Evolutionary conservation across 805 yeast species (phyloP).

Genomic region (Saccharomyces cerevisiae): DNA sequence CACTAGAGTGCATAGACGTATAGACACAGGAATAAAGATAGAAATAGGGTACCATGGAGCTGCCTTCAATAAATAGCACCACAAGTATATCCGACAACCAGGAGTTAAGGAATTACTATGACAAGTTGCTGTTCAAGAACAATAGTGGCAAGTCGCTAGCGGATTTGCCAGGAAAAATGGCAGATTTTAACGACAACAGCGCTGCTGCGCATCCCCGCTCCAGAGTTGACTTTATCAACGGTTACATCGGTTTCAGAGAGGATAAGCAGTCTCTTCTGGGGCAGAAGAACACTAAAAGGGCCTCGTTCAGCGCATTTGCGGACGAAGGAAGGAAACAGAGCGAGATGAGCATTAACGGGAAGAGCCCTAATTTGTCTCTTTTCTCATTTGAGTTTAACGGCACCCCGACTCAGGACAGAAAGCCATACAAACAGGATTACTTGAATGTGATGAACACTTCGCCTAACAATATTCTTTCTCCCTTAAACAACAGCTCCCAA

Average conservation of each 20-base stretch:
- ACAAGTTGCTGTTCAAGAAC: constrained; percentile 27
- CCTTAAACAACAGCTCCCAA: not conserved
- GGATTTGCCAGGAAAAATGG: constrained; percentile 21
- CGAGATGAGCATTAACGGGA: constrained; percentile 1
- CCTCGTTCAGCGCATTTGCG: not conserved
- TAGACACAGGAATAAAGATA: not conserved
- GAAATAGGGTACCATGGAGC: constrained; percentile 10
- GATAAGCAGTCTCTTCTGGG: not conserved
- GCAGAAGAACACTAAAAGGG: not conserved
- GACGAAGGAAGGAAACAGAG: not conserved
- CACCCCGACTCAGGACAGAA: not conserved
- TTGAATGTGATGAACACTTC: not conserved
- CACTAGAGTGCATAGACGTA: not conserved
- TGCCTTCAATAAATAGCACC: constrained; percentile 30
- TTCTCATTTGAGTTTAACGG: not conserved
- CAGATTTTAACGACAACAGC: not conserved
- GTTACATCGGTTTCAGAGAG: not conserved
- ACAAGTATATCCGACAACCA: constrained; percentile 30
- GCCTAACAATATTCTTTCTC: not conserved
- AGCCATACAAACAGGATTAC: not conserved
- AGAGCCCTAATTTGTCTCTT: constrained; percentile 2
- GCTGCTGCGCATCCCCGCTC: not conserved
- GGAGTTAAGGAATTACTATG: constrained; percentile 28
- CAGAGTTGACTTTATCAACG: not conserved
- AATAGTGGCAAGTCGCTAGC: constrained; percentile 28